Evolutionary conservation across 805 yeast species (phyloP).

Genomic region (Myxozyma mucilagina): DNA sequence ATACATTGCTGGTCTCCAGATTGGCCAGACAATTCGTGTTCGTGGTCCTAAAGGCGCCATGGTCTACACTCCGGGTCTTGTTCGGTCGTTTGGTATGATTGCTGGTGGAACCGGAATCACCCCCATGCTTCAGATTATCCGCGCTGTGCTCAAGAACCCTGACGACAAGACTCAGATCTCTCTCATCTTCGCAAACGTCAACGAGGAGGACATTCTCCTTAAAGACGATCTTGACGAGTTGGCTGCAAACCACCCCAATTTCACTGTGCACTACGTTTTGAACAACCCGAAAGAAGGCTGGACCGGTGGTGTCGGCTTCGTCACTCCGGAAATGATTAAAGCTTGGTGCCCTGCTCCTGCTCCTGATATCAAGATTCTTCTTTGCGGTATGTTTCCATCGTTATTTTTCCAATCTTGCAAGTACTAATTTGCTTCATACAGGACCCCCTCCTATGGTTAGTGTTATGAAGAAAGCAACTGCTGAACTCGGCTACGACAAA

Average conservation of each 20-base stretch:
- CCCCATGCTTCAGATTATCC: conserved; percentile 80
- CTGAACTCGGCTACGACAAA: conserved; percentile 70
- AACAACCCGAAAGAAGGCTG: conserved; percentile 71
- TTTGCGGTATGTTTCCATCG: conserved; percentile 59
- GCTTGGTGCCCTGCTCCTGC: conserved; percentile 58
- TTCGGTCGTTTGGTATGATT: conserved; percentile 68
- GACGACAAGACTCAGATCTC: conserved; percentile 85
- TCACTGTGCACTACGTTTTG: conserved; percentile 75
- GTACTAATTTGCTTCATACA: not conserved
- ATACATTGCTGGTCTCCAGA: conserved; percentile 64
- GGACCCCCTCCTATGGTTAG: conserved; percentile 86
- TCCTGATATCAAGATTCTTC: conserved; percentile 64
- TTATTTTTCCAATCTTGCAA: not conserved
- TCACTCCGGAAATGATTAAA: conserved; percentile 92
- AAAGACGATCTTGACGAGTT: conserved; percentile 73
- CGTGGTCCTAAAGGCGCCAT: conserved; percentile 87
- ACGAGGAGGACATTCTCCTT: conserved; percentile 75
- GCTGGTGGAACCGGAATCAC: conserved; percentile 99
- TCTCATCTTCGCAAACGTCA: conserved; percentile 75
- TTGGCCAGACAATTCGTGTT: conserved; percentile 78
- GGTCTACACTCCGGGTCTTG: conserved; percentile 75
- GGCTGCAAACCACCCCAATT: conserved; percentile 69
- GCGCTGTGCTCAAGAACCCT: conserved; percentile 74
- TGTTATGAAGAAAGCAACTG: conserved; percentile 78
- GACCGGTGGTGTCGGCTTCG: conserved; percentile 70